Evolutionary conservation across 257 asterid genomes (phyloP), one percentile per base, ranked within the genome.

Genomic region (Solanum habrochaites): DNA sequence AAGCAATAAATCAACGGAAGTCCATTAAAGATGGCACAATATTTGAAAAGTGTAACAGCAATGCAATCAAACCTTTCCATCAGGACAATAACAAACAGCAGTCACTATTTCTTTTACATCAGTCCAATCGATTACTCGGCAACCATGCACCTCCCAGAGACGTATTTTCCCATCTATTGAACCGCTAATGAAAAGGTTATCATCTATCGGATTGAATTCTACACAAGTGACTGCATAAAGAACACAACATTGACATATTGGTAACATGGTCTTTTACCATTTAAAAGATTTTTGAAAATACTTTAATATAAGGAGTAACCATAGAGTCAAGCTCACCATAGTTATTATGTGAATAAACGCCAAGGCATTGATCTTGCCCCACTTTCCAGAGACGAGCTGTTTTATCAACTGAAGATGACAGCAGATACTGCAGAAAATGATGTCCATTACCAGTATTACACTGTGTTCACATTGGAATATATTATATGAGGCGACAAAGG

Each of bases 361-460:
- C 95, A 6, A 88, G 91, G 90, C 99, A 96, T 62, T 91, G 87
- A 85, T 95, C 98, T 64, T 86, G 82, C 31, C 97, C 99, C 70
- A 96, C 90, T 94, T 91, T 91, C 99, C 99, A 96, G 90, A 96
- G 72, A 21, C 99, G 98, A 88, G 94, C 98, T 81, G 99, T 93
- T 87, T 92, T 92, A 90, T 96, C 99, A 81, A 93, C 94, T 2
- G 99, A 96, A 21, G 98, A 93, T 9, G 99, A 96, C 78, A 96
- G 92, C 72, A 96, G 91, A 88, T 88, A 89, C 99, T 96, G 96
- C 93, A 89, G 42, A 35, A 82, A 49, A 20, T 37, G 29, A 89
- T 16, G 43, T 45, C 67, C 42, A 80, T 80, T 27, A 45, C 67
- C 37, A 47, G 67, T 29, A 47, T 80, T 80, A 80, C 18, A 80